A percentile compares a stretch with the other conserved stretches of the same genome.
Evolutionary conservation across 2,329 filamentous ascomycete genomes (phyloP).

Genomic region (Xylariaceae sp.): DNA sequence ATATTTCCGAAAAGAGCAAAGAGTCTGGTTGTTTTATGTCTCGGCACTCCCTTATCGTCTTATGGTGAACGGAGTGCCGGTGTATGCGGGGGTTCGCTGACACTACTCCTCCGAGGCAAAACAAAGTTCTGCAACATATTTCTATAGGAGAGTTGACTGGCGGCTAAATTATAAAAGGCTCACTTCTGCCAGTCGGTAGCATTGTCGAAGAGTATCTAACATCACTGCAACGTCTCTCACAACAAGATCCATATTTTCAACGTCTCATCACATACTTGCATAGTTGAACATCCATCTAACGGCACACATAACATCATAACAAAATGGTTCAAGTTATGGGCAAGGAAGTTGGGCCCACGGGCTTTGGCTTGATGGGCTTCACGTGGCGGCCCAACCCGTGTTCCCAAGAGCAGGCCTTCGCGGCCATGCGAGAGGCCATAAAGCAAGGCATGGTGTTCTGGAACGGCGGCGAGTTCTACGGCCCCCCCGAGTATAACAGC

Average conservation of each 20-base stretch:
- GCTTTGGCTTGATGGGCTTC: constrained; percentile 41
- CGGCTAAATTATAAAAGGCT: constrained; percentile 22
- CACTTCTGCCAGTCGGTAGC: neutral
- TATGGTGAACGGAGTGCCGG: too few species aligned
- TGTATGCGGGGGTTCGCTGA: too few species aligned
- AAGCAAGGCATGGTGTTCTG: constrained; percentile 49
- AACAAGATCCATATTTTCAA: neutral
- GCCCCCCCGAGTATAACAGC: constrained; percentile 56
- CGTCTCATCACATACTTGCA: neutral
- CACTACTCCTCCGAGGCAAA: too few species aligned
- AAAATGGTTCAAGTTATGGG: constrained; percentile 37
- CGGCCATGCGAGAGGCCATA: constrained; percentile 55
- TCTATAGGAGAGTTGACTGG: neutral
- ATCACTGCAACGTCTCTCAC: neutral
- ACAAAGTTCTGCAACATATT: too few species aligned
- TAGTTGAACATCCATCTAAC: neutral
- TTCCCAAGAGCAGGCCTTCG: constrained; percentile 49
- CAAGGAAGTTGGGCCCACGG: constrained; percentile 36
- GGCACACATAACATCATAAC: constrained; percentile 3
- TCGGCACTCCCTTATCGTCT: too few species aligned
- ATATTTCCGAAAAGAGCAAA: too few species aligned
- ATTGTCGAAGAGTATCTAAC: neutral
- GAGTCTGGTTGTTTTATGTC: too few species aligned
- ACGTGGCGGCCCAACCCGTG: constrained; percentile 39
- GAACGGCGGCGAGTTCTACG: constrained; percentile 65